Conservation (phyloP, 1,284 basidiomycete species). For the Ceratobasidium theobromae region DNA sequence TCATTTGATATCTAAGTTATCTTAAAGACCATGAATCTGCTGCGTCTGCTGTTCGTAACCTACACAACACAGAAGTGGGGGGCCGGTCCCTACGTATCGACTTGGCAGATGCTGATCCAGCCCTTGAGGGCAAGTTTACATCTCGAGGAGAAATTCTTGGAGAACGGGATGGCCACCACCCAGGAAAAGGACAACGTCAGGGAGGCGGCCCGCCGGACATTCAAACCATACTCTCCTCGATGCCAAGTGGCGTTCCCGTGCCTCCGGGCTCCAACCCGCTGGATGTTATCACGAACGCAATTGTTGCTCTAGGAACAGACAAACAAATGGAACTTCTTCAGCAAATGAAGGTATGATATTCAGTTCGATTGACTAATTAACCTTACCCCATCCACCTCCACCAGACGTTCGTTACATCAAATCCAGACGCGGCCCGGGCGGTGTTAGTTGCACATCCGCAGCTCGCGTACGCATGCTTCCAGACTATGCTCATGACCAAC, state of each 20-base stretch:
- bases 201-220: constrained; percentile 35
- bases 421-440: constrained; percentile 85
- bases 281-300: constrained; percentile 84
- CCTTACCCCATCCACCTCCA: background rate
- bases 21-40: constrained; percentile 86
- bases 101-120: constrained; percentile 63
- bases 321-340: constrained; percentile 94
- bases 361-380: too few relatives aligned
- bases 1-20: background rate
- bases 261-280: constrained; percentile 74
- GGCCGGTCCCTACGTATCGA: constrained; percentile 85
- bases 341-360: constrained; percentile 86
- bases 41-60: constrained; percentile 79
- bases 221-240: constrained; percentile 53
- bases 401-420: constrained; percentile 84
- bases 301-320: constrained; percentile 80
- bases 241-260: constrained; percentile 80
- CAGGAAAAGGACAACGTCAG: constrained; percentile 25
- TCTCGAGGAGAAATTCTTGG: constrained; percentile 67
- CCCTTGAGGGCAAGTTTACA: constrained; percentile 63
- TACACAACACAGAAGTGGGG: constrained; percentile 79
- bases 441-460: constrained; percentile 87
- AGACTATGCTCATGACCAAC: constrained; percentile 91
- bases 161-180: constrained; percentile 53
- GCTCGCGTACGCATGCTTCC: constrained; percentile 94